Evolutionary conservation across 345 rosid genomes (phyloP).

Genomic region (Gossypium bickii): DNA sequence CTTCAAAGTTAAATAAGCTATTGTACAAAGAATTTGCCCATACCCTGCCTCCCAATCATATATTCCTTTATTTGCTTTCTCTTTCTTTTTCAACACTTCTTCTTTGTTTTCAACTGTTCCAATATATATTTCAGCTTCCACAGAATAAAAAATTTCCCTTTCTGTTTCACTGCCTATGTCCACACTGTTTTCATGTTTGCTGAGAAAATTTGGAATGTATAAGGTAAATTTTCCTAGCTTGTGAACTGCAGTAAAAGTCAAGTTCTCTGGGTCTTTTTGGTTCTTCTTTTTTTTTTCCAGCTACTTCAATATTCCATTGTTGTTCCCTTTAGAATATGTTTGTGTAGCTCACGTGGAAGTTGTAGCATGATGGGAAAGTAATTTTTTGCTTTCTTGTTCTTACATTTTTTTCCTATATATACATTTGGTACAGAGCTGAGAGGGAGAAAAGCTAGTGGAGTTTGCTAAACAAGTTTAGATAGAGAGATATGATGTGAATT

Average conservation of each 20-base stretch:
- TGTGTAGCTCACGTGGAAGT: not conserved
- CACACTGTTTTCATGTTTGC: conserved; percentile 11
- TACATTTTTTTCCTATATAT: not conserved
- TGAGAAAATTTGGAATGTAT: not conserved
- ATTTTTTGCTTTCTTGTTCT: not conserved
- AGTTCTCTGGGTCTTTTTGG: conserved; percentile 2
- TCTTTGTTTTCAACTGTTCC: not conserved
- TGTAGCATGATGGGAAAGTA: no score
- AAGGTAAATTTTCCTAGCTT: conserved; percentile 18
- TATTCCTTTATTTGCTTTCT: not conserved
- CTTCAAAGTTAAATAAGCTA: not conserved
- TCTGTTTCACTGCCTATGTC: not conserved
- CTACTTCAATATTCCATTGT: conserved; percentile 1
- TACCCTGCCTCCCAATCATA: conserved; percentile 7
- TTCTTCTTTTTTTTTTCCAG: not conserved
- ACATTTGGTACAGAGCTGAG: not conserved
- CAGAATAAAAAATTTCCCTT: not conserved
- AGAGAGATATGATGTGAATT: conserved; percentile 54
- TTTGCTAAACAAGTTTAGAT: not conserved
- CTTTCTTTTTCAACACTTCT: not conserved
- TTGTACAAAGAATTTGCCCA: conserved; percentile 16
- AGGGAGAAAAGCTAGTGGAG: not conserved
- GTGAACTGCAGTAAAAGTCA: conserved; percentile 25
- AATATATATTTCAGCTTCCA: not conserved
- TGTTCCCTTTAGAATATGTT: no score